Conservation (phyloP, 2,329 filamentous ascomycete genomes). For the Stemphylium lycopersici region DNA sequence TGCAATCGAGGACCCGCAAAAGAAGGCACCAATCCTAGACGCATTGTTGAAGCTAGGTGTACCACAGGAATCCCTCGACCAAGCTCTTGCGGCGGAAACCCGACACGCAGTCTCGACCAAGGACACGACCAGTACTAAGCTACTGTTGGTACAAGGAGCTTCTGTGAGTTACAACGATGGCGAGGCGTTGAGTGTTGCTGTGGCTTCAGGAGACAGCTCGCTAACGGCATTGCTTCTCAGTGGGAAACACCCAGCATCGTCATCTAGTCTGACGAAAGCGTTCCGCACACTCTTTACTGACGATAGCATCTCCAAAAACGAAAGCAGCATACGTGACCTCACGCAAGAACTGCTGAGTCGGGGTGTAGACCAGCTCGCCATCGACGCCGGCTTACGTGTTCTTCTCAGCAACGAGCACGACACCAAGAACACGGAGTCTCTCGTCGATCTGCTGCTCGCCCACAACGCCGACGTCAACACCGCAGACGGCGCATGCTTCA, state of each 20-base stretch:
- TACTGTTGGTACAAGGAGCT: slow-evolving; percentile 42
- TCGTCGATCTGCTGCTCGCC: slow-evolving; percentile 35
- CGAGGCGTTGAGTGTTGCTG: slow-evolving; percentile 61
- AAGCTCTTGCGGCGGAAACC: slow-evolving; percentile 36
- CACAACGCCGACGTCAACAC: slow-evolving; percentile 40
- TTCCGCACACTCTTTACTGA: slow-evolving; percentile 37
- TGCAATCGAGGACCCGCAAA: slow-evolving; percentile 25
- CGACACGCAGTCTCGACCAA: slow-evolving; percentile 24
- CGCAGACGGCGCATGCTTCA: slow-evolving; percentile 38
- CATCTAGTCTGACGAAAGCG: slow-evolving; percentile 32
- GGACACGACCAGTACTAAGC: slow-evolving; percentile 31
- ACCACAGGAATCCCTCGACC: slow-evolving; percentile 37
- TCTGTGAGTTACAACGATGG: slow-evolving; percentile 60
- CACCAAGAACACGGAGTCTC: slow-evolving; percentile 9
- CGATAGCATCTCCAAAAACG: slow-evolving; percentile 1
- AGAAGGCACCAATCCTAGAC: slow-evolving; percentile 36
- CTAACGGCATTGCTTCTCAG: slow-evolving; percentile 60
- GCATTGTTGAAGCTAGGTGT: slow-evolving; percentile 35
- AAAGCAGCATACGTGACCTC: slow-evolving; percentile 17
- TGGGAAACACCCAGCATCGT: slow-evolving; percentile 37
- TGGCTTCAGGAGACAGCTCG: slow-evolving; percentile 57
- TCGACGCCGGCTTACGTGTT: slow-evolving; percentile 34
- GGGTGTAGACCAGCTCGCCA: slow-evolving; percentile 37
- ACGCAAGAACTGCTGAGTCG: slow-evolving; percentile 31
- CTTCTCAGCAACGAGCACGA: slow-evolving; percentile 23